Base-by-base conservation (phyloP, 768 basidiomycete genomes). In the Phlegmacium glaucopus region DNA sequence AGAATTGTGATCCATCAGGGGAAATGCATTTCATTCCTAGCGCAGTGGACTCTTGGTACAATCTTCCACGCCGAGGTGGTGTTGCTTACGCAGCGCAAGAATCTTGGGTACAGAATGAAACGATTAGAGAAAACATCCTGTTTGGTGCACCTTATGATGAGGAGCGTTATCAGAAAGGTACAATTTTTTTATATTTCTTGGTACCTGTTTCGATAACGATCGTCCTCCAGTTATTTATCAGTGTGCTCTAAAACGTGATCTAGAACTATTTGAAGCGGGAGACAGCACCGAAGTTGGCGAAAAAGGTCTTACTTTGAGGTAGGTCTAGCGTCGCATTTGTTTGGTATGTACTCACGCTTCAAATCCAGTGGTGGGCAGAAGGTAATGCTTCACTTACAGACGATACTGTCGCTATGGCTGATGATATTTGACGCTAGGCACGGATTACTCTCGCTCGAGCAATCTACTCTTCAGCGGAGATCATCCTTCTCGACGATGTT, bases 41-140 rank as follows among this genome's bases (percentile, higher is more conserved):
- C 7, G 60, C 66, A 8, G 69, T 76, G 1, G 74, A 77, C 36
- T 80, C 86, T 0, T 85, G 79, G 76, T 87, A 76, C 63, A 80
- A 78, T 51, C 75, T 92, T 6, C 89, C 90, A 18, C 71, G 87
- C 3, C 68, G 67, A 4, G 74, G 74, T 1, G 88, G 90, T 5
- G 75, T 94, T 32, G 82, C 88, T 2, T 91, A 88, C 60, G 85
- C 85, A 6, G 84, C 85, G 3, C 90, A 94, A 61, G 88, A 91
- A 59, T 82, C 86, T 4, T 94, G 89, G 89, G 82, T 91, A 2
- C 79, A 84, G 61, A 91, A 90, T 53, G 86, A 85, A 49, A 89
- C 86, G 0, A 87, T 90, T 45, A 54, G 79, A 64, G 85, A 90
- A 36, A 95, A 94, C 58, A 87, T 95, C 49, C 64, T 88, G 36